Evolutionary conservation across 139 green algal genomes (phyloP), one percentile per base, ranked within the genome.

Genomic region (Chlorella sp.): DNA sequence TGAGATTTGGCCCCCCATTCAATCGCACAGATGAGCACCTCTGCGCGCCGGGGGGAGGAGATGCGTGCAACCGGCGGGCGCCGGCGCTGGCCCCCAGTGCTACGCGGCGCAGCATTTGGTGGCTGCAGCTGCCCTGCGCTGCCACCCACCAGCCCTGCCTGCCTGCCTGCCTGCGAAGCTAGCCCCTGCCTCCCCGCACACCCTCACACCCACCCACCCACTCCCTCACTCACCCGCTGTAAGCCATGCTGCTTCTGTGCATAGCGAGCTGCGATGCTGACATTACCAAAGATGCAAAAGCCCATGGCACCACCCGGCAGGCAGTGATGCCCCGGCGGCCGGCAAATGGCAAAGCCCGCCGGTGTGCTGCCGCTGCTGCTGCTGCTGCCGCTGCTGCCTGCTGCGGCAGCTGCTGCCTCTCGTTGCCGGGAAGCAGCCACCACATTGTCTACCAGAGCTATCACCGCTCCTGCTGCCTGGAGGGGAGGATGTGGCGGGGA

Each of bases 241-340:
- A 94, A 32, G 3, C 85, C 85, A 81, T 93, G 91, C 12, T 3
- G 36, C 39, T 88, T 42, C 90, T 94, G 92, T 0, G 94, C 95
- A 53, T 98, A 91, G 21, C 91, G 88, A 0, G 93, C 96, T n/a
- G 97, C 96, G 11, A 98, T 91, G 1, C 95, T 92, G 7, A 96
- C 91, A 9, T 93, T 97, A 87, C 95, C 96, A 42, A 98, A 93
- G 12, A 99, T 93, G 83, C 97, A 98, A 90, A 99, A 99, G 15
- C 97, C 97, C 88, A 93, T 90, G 61, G 68, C 69, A 1, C 32
- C 18, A 4, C 22, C 61, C 0, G 93, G 91, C 57, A 96, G 73
- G 3, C 95, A 96, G 87, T 99, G 97, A 90, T 99, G 97, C 0
- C 97, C 97, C 15, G 97, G 97, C 0, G 97, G 97, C 39, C 97